A percentile compares a stretch with the other conserved stretches of the same genome.
Conservation (phyloP, 2,329 filamentous ascomycete species). For the Beauveria rudraprayagi region DNA sequence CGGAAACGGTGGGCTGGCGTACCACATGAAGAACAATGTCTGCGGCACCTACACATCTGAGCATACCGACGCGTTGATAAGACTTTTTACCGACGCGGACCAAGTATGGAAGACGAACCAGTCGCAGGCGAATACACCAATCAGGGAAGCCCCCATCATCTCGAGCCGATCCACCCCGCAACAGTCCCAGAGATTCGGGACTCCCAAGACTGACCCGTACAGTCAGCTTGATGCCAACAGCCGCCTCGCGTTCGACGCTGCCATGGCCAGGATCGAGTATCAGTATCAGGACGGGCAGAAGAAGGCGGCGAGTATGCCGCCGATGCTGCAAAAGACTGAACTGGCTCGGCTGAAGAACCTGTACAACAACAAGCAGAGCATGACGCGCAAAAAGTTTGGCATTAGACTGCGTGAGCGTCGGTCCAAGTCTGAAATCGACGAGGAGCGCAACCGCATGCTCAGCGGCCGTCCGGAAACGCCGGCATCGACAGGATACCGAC, state of each 20-base stretch:
- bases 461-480: conserved; percentile 6
- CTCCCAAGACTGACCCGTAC: neutral
- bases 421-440: conserved; percentile 37
- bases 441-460: conserved; percentile 32
- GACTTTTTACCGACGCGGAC: neutral
- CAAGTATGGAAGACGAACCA: neutral
- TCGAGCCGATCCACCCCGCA: neutral
- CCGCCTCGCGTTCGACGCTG: conserved; percentile 17
- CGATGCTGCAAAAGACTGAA: conserved; percentile 22
- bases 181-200: neutral
- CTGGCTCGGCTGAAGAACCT: conserved; percentile 41
- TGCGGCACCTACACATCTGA: conserved; percentile 34
- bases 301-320: conserved; percentile 29
- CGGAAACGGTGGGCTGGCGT: conserved; percentile 32
- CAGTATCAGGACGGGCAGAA: conserved; percentile 33
- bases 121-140: neutral
- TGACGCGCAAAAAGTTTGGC: conserved; percentile 51
- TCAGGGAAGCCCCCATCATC: neutral
- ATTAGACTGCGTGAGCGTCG: conserved; percentile 44
- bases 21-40: conserved; percentile 36
- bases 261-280: conserved; percentile 23
- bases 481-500: neutral
- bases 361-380: conserved; percentile 47
- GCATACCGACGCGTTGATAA: neutral
- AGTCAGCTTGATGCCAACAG: neutral